Evolutionary conservation across 257 asterid species (phyloP).

Genomic region (Forsythia suspensa): DNA sequence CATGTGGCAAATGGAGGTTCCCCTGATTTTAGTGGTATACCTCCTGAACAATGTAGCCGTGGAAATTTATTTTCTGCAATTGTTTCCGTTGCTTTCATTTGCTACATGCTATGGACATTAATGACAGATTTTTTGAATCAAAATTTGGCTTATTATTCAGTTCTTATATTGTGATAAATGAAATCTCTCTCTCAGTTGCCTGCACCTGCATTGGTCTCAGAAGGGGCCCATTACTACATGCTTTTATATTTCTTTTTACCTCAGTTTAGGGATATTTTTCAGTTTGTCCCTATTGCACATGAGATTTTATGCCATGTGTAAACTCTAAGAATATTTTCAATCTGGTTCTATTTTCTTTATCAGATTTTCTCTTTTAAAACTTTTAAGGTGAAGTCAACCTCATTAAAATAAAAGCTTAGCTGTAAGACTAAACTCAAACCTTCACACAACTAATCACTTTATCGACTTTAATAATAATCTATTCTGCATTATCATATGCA

Average conservation of each 20-base stretch:
- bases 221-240: conserved; percentile 1
- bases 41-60: not conserved
- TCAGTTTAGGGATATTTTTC: not conserved
- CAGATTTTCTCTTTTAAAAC: not conserved
- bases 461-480: too few relatives aligned
- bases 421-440: not conserved
- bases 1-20: conserved; percentile 67
- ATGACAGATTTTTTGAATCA: not conserved
- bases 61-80: not conserved
- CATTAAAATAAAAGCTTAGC: not conserved
- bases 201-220: conserved; percentile 11
- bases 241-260: conserved; percentile 3
- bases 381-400: not conserved
- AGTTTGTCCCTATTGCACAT: not conserved
- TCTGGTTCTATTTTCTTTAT: not conserved
- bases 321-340: not conserved
- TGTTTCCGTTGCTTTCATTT: not conserved
- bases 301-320: not conserved
- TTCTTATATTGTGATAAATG: not conserved
- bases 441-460: not conserved
- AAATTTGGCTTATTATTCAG: not conserved
- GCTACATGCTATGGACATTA: not conserved
- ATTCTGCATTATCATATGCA: not conserved
- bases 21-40: conserved; percentile 83
- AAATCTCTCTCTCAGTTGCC: not conserved